These are phyloP conservation scores for Cornus florida DNA, from an alignment of 148 eudicot genomes.

Conservation along the genomic window DNA sequence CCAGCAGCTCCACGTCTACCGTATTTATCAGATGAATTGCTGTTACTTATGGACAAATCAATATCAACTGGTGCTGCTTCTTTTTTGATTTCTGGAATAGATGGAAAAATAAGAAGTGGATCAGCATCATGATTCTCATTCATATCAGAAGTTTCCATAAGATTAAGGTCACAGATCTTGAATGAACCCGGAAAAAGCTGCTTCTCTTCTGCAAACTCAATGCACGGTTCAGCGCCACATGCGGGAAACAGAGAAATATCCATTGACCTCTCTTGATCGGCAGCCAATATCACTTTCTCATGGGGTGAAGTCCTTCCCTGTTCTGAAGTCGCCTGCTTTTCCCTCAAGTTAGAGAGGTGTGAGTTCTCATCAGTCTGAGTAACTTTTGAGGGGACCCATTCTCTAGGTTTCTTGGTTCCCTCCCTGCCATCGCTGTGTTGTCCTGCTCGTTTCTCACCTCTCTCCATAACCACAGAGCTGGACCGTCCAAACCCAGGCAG, in stretches of 20 bases:
- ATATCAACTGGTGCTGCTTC: slow-evolving; percentile 43
- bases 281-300: slow-evolving; percentile 20
- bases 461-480: slow-evolving; percentile 42
- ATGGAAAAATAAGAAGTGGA: slow-evolving; percentile 39
- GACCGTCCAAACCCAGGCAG: slow-evolving; percentile 35
- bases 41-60: slow-evolving; percentile 70
- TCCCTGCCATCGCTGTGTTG: slow-evolving; percentile 38
- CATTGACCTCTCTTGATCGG: slow-evolving; percentile 37
- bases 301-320: slow-evolving; percentile 28
- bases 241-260: slow-evolving; percentile 39
- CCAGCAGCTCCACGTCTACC: slow-evolving; percentile 45
- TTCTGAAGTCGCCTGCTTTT: slow-evolving; percentile 24
- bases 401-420: slow-evolving; percentile 60
- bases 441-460: slow-evolving; percentile 68
- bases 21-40: slow-evolving; percentile 34
- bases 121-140: slow-evolving; percentile 53
- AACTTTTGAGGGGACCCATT: slow-evolving; percentile 47
- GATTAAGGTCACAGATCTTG: slow-evolving; percentile 90
- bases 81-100: slow-evolving; percentile 39
- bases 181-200: slow-evolving; percentile 74
- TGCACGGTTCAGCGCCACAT: slow-evolving; percentile 34
- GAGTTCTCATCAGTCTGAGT: slow-evolving; percentile 34
- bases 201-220: slow-evolving; percentile 61
- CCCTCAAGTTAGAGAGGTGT: slow-evolving; percentile 35
- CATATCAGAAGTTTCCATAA: slow-evolving; percentile 60